A percentile compares a stretch with the other conserved stretches of the same genome.
Conservation (phyloP, 176 grass and related monocot species). For the Raddia distichophylla region DNA sequence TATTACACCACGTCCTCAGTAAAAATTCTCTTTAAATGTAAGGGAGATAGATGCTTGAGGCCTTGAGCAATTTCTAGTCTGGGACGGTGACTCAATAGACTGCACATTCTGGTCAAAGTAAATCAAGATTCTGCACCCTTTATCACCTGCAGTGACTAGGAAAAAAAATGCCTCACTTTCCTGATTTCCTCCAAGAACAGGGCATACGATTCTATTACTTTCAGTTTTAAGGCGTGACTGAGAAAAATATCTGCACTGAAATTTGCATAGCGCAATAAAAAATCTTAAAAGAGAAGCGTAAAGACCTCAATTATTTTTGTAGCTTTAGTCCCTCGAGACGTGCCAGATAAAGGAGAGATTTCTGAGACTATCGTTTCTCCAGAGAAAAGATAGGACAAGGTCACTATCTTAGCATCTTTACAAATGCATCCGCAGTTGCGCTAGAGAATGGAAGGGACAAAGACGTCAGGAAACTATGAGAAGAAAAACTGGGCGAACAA, state of each 20-base stretch:
- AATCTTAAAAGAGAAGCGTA: background rate
- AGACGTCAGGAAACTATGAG: background rate
- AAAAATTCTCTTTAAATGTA: background rate
- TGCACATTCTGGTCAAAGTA: background rate
- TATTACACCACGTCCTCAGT: background rate
- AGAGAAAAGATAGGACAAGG: background rate
- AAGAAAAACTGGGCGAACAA: background rate
- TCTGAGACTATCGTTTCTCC: background rate
- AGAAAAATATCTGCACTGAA: background rate
- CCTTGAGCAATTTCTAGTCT: background rate
- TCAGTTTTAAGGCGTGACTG: background rate
- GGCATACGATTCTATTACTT: background rate
- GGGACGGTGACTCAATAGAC: background rate
- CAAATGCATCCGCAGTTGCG: background rate
- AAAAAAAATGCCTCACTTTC: background rate
- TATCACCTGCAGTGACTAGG: background rate
- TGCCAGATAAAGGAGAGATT: background rate
- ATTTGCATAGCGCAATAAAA: background rate
- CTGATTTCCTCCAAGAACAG: constrained; percentile 5
- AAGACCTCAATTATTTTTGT: background rate
- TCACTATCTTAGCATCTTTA: background rate
- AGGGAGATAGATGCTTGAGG: background rate
- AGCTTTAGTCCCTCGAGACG: background rate
- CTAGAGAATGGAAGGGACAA: background rate
- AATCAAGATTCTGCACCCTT: constrained; percentile 1